These are phyloP conservation scores for Mitragyna speciosa DNA, from an alignment of 257 asterid genomes.

Conservation along the genomic window DNA sequence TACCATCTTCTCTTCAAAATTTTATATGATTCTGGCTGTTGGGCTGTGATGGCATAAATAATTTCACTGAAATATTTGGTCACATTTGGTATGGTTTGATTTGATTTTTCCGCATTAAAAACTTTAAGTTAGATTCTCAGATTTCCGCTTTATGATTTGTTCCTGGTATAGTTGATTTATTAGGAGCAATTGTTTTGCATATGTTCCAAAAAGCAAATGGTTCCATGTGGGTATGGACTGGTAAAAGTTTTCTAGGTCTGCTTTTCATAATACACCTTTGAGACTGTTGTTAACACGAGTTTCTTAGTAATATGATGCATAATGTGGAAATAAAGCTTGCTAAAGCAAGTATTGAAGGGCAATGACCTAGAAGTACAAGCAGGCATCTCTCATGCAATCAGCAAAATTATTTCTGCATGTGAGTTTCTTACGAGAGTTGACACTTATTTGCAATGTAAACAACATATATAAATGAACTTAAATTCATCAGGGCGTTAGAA, in stretches of 20 bases:
- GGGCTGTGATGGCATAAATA: neutral
- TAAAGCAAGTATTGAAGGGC: neutral
- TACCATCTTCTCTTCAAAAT: neutral
- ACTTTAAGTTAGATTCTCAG: neutral
- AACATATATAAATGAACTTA: conserved; percentile 14
- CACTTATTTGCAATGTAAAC: neutral
- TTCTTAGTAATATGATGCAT: neutral
- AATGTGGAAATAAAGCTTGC: conserved; percentile 2
- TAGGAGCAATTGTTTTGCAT: neutral
- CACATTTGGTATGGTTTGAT: neutral
- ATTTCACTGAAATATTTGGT: neutral
- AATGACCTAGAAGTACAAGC: neutral
- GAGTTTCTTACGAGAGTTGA: neutral
- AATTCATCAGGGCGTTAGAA: conserved; percentile 48
- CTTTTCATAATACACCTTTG: neutral
- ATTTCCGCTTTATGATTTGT: neutral
- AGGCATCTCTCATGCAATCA: neutral
- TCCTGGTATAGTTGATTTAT: neutral
- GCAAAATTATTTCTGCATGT: neutral
- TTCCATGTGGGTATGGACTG: neutral
- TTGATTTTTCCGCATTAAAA: neutral
- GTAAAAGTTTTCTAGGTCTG: neutral
- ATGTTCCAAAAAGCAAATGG: neutral
- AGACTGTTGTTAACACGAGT: neutral
- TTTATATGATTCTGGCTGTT: neutral